Conservation (phyloP, 129 eudicot species). For the Scalesia atractyloides region DNA sequence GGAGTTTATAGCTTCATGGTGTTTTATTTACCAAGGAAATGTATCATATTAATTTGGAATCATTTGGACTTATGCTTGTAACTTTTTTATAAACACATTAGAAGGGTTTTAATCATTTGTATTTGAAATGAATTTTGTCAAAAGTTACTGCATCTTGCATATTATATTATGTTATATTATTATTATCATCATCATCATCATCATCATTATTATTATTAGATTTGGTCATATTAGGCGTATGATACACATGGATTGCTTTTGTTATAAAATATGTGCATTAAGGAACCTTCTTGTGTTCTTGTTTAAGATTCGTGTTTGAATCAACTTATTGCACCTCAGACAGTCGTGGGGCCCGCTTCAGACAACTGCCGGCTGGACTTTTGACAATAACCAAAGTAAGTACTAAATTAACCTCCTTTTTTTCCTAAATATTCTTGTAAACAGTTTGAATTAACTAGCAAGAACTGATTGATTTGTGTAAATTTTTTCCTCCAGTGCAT, state of each 20-base stretch:
- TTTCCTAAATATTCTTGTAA: conserved; percentile 6
- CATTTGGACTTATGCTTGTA: conserved; percentile 5
- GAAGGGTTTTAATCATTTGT: background rate
- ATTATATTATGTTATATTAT: conserved; percentile 2
- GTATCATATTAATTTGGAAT: conserved; percentile 3
- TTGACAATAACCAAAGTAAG: conserved; percentile 18
- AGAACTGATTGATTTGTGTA: background rate
- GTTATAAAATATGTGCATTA: conserved; percentile 12
- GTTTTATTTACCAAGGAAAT: conserved; percentile 10
- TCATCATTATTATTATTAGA: background rate
- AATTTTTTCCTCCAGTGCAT: background rate
- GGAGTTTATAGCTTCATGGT: background rate
- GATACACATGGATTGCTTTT: background rate
- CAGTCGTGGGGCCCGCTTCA: conserved; percentile 19
- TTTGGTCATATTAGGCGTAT: conserved; percentile 9
- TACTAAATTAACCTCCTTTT: conserved; percentile 13
- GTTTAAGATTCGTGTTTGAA: conserved; percentile 16
- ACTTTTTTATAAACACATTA: background rate
- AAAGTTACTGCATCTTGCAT: conserved; percentile 5
- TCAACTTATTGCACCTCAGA: conserved; percentile 11
- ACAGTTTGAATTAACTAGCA: background rate
- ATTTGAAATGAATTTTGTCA: background rate
- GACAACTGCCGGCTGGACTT: conserved; percentile 10
- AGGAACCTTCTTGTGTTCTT: conserved; percentile 13
- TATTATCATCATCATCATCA: too few relatives aligned